A percentile compares a stretch with the other conserved stretches of the same genome.
These are phyloP conservation scores for Fusarium nelsonii DNA, from an alignment of 2,329 filamentous ascomycete species.

Conservation along the genomic window DNA sequence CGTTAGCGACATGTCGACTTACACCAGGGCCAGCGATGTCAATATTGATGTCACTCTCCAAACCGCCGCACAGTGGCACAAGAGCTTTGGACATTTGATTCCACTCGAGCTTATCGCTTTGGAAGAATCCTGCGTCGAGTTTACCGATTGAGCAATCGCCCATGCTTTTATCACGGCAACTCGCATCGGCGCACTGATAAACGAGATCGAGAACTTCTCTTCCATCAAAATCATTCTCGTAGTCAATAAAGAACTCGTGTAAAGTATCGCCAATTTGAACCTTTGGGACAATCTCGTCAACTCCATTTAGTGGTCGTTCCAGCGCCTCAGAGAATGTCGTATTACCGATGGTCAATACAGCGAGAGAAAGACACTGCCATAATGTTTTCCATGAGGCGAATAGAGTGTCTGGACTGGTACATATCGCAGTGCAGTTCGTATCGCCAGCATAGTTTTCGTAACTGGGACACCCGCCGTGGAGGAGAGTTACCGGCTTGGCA, in stretches of 20 bases:
- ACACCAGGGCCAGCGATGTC: slow-evolving; percentile 33
- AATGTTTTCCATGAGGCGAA: slow-evolving; percentile 21
- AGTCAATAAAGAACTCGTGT: neutral
- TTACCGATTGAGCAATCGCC: neutral
- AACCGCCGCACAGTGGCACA: neutral
- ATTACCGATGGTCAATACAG: neutral
- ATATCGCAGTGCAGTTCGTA: neutral
- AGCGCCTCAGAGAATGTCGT: slow-evolving; percentile 1
- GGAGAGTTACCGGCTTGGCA: neutral
- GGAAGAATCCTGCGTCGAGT: neutral
- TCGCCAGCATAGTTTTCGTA: neutral
- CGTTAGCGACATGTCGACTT: fast-evolving
- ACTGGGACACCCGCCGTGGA: neutral
- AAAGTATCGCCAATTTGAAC: neutral
- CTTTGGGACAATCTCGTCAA: neutral
- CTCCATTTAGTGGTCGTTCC: fast-evolving
- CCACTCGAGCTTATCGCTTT: neutral
- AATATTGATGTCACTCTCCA: slow-evolving; percentile 17
- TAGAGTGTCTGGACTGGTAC: neutral
- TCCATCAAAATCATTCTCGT: neutral
- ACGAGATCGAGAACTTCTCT: neutral
- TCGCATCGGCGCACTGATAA: slow-evolving; percentile 19
- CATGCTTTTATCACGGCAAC: slow-evolving; percentile 12
- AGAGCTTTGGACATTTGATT: neutral
- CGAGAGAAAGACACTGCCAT: slow-evolving; percentile 13